Conservation (phyloP, 352 stramenopile genomes). For the Globisporangium polare region DNA sequence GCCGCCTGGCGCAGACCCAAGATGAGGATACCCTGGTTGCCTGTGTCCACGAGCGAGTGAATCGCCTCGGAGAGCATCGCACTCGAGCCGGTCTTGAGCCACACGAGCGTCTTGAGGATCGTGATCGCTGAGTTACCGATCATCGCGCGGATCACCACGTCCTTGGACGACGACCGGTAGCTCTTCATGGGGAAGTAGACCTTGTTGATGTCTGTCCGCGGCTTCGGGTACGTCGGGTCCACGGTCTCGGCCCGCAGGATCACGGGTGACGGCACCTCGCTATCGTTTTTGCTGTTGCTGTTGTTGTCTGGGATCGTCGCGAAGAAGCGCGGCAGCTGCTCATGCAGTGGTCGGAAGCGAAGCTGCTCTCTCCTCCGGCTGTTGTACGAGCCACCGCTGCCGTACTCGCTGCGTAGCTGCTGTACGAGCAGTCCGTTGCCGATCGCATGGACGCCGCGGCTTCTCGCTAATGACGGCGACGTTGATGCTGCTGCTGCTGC, state of each 20-base stretch:
- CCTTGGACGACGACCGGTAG: constrained; percentile 72
- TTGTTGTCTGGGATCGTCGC: constrained; percentile 1
- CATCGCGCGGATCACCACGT: constrained; percentile 88
- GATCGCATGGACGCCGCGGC: constrained; percentile 1
- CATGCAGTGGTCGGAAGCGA: neutral
- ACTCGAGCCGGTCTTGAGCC: constrained; percentile 91
- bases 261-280: neutral
- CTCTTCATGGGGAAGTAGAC: constrained; percentile 80
- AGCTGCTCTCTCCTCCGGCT: constrained; percentile 11
- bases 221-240: constrained; percentile 46
- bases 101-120: constrained; percentile 86
- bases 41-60: constrained; percentile 96
- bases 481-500: neutral
- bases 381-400: neutral
- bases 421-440: constrained; percentile 1
- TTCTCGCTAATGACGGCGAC: constrained; percentile 2
- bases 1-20: constrained; percentile 79
- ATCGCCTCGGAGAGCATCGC: constrained; percentile 98
- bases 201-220: constrained; percentile 81
- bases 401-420: constrained; percentile 9
- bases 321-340: constrained; percentile 8
- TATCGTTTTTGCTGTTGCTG: neutral
- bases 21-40: constrained; percentile 94
- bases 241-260: constrained; percentile 15
- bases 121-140: constrained; percentile 95